These are phyloP conservation scores for Hibiscus syriacus DNA, from an alignment of 345 rosid genomes.

Conservation along the genomic window DNA sequence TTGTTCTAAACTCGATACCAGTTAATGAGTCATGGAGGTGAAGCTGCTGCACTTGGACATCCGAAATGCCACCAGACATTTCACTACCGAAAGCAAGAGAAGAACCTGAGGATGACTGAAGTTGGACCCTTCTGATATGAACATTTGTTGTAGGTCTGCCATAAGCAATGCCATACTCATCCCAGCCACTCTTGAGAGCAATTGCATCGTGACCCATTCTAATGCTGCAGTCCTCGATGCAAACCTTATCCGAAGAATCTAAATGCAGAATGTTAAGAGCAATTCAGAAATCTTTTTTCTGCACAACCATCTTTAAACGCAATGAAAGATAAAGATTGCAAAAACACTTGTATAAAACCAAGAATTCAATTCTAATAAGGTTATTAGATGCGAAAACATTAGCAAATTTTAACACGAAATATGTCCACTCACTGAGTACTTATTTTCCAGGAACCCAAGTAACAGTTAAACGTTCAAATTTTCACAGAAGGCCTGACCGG, in stretches of 20 bases:
- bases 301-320: background rate
- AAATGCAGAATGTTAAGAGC: constrained; percentile 13
- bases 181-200: constrained; percentile 94
- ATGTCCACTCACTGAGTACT: background rate
- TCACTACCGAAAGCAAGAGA: constrained; percentile 89
- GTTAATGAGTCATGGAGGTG: constrained; percentile 41
- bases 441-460: background rate
- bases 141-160: constrained; percentile 52
- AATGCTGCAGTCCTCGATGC: constrained; percentile 75
- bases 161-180: constrained; percentile 76
- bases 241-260: constrained; percentile 86
- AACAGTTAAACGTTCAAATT: background rate
- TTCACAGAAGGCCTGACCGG: background rate
- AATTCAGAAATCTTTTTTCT: background rate
- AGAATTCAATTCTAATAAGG: background rate
- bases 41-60: constrained; percentile 43
- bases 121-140: constrained; percentile 51
- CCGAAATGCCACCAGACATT: constrained; percentile 92
- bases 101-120: constrained; percentile 70
- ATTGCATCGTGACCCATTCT: constrained; percentile 68
- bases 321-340: background rate
- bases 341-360: background rate
- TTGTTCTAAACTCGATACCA: constrained; percentile 69
- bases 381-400: no score
- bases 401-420: background rate